Conservation (phyloP, 2,329 filamentous ascomycete species). For the Fusarium sublunatum region DNA sequence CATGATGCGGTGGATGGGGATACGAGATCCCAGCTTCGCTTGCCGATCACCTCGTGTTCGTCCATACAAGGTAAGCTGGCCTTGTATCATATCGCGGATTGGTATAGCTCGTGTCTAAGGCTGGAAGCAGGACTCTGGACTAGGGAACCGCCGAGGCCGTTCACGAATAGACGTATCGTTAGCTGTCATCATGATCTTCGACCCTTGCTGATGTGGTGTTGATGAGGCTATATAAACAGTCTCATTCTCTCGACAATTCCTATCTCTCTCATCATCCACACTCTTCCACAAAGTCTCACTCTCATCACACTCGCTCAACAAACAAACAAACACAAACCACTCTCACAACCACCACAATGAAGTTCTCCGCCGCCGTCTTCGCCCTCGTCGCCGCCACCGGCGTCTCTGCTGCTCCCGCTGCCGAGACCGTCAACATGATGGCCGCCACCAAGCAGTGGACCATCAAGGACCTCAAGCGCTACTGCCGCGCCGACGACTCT, state of each 20-base stretch:
- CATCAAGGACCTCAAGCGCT: constrained; percentile 54
- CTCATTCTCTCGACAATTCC: constrained; percentile 3
- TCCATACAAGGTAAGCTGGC: constrained; percentile 3
- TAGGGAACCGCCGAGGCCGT: constrained; percentile 12
- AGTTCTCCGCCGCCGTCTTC: constrained; percentile 56
- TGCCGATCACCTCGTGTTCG: constrained; percentile 44
- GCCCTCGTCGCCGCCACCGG: constrained; percentile 52
- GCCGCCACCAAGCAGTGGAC: constrained; percentile 55
- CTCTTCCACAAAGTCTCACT: not conserved
- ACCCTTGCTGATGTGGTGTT: not conserved
- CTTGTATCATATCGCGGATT: constrained; percentile 1
- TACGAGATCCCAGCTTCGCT: constrained; percentile 42
- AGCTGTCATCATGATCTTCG: constrained; percentile 4
- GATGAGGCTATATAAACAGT: constrained; percentile 32
- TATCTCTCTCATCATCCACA: constrained; percentile 14
- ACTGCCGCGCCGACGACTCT: constrained; percentile 54
- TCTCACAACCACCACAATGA: constrained; percentile 52
- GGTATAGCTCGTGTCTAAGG: constrained; percentile 1
- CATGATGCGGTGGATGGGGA: constrained; percentile 31
- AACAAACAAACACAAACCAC: constrained; percentile 6
- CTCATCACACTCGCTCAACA: constrained; percentile 6
- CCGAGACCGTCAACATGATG: constrained; percentile 55
- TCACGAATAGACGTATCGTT: constrained; percentile 9
- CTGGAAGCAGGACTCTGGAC: constrained; percentile 5
- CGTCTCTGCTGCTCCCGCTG: constrained; percentile 51